Evolutionary conservation across 2,329 filamentous ascomycete genomes (phyloP).

Genomic region (Ophiostoma quercus): DNA sequence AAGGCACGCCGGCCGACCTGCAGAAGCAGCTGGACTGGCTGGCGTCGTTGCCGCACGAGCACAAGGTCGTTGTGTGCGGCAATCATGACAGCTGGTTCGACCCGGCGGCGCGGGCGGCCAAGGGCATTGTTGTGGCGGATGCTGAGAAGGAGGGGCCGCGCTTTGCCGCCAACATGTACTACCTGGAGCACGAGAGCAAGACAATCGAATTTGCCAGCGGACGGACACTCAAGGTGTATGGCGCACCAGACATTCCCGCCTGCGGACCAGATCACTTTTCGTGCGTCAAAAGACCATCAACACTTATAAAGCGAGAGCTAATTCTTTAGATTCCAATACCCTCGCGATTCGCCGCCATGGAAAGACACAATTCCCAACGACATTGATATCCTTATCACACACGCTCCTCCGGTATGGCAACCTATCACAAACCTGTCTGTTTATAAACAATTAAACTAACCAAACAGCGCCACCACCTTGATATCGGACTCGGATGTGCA

Average conservation of each 20-base stretch:
- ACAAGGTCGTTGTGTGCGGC: constrained; percentile 79
- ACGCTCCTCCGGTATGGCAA: constrained; percentile 61
- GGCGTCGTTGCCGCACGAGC: constrained; percentile 61
- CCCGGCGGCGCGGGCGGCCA: constrained; percentile 51
- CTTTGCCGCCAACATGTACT: constrained; percentile 60
- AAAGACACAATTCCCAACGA: constrained; percentile 62
- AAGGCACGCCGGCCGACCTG: constrained; percentile 66
- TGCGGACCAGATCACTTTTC: constrained; percentile 68
- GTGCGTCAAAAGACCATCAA: constrained; percentile 35
- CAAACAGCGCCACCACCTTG: constrained; percentile 58
- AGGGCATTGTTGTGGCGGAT: constrained; percentile 48
- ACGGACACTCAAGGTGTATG: constrained; percentile 66
- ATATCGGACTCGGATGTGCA: constrained; percentile 64
- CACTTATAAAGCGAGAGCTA: neutral
- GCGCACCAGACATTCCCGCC: constrained; percentile 71
- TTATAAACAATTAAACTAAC: neutral
- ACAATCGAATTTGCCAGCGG: constrained; percentile 56
- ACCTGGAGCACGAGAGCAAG: constrained; percentile 65
- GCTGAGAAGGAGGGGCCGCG: constrained; percentile 41
- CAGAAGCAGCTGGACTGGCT: constrained; percentile 85
- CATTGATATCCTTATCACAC: constrained; percentile 75
- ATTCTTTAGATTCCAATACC: constrained; percentile 60
- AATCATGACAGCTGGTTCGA: constrained; percentile 91
- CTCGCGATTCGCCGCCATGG: constrained; percentile 63
- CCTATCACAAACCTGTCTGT: neutral